phyloP scores from a whole-genome alignment of 2,329 filamentous ascomycete genomes.

The Gyromitra esculenta region DNA sequence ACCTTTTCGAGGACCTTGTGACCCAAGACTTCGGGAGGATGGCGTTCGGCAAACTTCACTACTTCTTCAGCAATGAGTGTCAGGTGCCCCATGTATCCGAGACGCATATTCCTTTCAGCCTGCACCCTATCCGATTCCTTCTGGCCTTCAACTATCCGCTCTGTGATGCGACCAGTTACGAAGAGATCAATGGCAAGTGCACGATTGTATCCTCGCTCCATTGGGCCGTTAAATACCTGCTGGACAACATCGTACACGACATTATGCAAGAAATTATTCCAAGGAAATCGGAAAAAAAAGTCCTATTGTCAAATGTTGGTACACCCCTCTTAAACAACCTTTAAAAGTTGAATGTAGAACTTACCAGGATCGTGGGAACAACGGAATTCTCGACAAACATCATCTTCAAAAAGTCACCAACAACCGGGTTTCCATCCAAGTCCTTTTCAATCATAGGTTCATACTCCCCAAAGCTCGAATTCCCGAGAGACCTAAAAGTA shows the following conservation, averaged over 20 bases:
- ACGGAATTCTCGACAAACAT: slow-evolving; percentile 95
- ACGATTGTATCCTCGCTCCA: slow-evolving; percentile 94
- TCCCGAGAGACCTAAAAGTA: slow-evolving; percentile 52
- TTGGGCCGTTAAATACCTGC: slow-evolving; percentile 97
- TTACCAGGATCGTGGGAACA: slow-evolving; percentile 92
- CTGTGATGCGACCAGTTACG: slow-evolving; percentile 86
- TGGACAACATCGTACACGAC: slow-evolving; percentile 99
- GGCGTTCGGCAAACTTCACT: slow-evolving; percentile 95
- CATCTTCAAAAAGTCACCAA: slow-evolving; percentile 93
- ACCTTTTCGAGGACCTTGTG: slow-evolving; percentile 86
- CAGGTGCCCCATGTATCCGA: slow-evolving; percentile 98
- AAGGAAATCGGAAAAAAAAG: slow-evolving; percentile 98
- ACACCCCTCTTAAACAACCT: slow-evolving; percentile 11
- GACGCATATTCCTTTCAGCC: slow-evolving; percentile 81
- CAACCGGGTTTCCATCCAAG: slow-evolving; percentile 76
- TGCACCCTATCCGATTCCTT: slow-evolving; percentile 86
- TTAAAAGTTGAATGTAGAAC: slow-evolving; percentile 58
- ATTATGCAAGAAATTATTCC: slow-evolving; percentile 99
- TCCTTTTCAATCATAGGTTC: slow-evolving; percentile 66
- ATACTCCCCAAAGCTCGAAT: slow-evolving; percentile 54
- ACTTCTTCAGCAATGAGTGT: slow-evolving; percentile 98
- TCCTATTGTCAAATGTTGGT: slow-evolving; percentile 67
- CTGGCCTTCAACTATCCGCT: slow-evolving; percentile 91
- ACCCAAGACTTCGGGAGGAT: slow-evolving; percentile 86
- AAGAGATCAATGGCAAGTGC: slow-evolving; percentile 91